These are phyloP conservation scores for Steccherinum ochraceum DNA, from an alignment of 768 basidiomycete genomes.

Conservation along the genomic window DNA sequence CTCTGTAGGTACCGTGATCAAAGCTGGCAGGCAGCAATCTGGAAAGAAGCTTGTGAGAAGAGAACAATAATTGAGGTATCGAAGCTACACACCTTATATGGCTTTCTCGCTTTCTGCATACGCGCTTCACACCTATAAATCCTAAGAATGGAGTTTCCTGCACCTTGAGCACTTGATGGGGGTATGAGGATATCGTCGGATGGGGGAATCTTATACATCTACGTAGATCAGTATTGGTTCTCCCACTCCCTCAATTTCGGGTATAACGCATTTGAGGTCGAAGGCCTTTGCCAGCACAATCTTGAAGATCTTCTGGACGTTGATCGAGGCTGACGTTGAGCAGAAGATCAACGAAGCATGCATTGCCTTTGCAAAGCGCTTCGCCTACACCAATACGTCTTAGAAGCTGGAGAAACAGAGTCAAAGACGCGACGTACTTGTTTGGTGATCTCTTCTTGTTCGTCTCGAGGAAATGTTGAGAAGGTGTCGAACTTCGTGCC, in stretches of 20 bases:
- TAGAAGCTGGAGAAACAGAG: not conserved
- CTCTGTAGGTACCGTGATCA: not conserved
- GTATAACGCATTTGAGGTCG: slow-evolving; percentile 97
- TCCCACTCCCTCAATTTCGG: slow-evolving; percentile 94
- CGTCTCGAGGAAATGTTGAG: slow-evolving; percentile 90
- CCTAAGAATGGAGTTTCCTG: not conserved
- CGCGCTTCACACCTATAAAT: not conserved
- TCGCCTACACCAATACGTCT: slow-evolving; percentile 52
- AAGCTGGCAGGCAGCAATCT: not conserved
- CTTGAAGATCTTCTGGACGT: slow-evolving; percentile 99
- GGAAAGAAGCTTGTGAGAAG: not conserved
- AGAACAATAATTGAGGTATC: not conserved
- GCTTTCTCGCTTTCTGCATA: not conserved
- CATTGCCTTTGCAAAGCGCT: slow-evolving; percentile 98
- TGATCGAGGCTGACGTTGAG: slow-evolving; percentile 97
- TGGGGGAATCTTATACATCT: slow-evolving; percentile 46
- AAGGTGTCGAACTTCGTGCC: slow-evolving; percentile 99
- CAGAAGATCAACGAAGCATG: slow-evolving; percentile 99
- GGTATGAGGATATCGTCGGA: not conserved
- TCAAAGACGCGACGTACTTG: slow-evolving; percentile 49
- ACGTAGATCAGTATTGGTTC: slow-evolving; percentile 95
- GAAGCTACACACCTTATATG: not conserved
- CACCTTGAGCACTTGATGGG: not conserved
- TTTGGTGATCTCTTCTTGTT: slow-evolving; percentile 99
- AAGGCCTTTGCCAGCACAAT: slow-evolving; percentile 96